Evolutionary conservation across 176 grass and related monocot genomes (phyloP).

Genomic region (maize (Zea mays)): DNA sequence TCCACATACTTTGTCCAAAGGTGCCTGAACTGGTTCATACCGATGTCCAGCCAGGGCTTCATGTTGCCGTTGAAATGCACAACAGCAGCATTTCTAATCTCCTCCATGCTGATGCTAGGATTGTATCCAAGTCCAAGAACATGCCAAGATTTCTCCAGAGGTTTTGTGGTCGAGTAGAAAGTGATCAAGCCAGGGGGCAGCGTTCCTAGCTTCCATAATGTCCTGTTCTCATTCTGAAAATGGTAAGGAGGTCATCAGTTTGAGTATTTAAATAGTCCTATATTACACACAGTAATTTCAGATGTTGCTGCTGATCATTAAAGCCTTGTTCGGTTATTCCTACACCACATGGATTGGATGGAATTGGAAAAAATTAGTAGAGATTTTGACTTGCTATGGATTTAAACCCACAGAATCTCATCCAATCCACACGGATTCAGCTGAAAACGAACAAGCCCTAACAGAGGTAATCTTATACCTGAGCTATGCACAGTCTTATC

Average conservation of each 20-base stretch:
- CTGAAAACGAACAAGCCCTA: too few relatives aligned
- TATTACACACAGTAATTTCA: slow-evolving; percentile 18
- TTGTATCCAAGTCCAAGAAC: slow-evolving; percentile 97
- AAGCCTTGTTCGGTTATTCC: too few relatives aligned
- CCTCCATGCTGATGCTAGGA: slow-evolving; percentile 97
- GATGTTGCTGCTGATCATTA: not conserved
- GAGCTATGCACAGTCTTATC: not conserved
- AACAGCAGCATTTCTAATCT: slow-evolving; percentile 92
- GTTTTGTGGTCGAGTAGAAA: slow-evolving; percentile 98
- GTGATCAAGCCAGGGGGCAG: slow-evolving; percentile 92
- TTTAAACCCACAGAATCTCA: too few relatives aligned
- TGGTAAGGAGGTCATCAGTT: slow-evolving; percentile 16
- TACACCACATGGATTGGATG: too few relatives aligned
- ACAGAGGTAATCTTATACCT: not conserved
- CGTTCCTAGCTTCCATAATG: slow-evolving; percentile 94
- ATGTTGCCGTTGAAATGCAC: slow-evolving; percentile 99
- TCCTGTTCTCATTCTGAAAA: slow-evolving; percentile 86
- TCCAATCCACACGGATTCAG: too few relatives aligned
- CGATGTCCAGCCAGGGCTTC: slow-evolving; percentile 99
- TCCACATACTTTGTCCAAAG: slow-evolving; percentile 93
- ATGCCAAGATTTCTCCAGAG: slow-evolving; percentile 94
- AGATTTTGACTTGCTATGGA: too few relatives aligned
- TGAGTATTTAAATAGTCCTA: not conserved
- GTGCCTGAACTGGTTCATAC: slow-evolving; percentile 88
- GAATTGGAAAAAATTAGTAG: too few relatives aligned